phyloP scores from a whole-genome alignment of 805 yeast genomes.

The Candida takata region DNA sequence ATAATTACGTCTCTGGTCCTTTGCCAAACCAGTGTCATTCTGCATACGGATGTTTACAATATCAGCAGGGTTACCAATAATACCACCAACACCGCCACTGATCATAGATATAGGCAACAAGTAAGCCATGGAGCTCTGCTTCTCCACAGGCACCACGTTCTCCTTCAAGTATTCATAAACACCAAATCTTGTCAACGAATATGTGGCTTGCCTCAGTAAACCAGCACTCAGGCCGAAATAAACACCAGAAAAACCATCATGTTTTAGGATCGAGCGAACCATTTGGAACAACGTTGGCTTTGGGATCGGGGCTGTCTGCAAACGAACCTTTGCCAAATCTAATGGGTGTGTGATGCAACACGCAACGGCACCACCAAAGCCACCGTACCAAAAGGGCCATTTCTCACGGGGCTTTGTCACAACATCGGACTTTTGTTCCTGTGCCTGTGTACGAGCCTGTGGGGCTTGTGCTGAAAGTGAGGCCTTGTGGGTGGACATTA shows the following conservation, averaged over 20 bases:
- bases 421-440: slow-evolving; percentile 3
- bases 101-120: slow-evolving; percentile 75
- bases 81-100: slow-evolving; percentile 80
- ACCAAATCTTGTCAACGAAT: slow-evolving; percentile 82
- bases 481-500: not conserved
- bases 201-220: slow-evolving; percentile 77
- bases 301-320: slow-evolving; percentile 68
- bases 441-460: not conserved
- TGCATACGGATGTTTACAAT: slow-evolving; percentile 88
- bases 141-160: slow-evolving; percentile 32
- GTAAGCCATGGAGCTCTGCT: slow-evolving; percentile 47
- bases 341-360: slow-evolving; percentile 72
- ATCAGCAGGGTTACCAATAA: slow-evolving; percentile 85
- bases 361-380: slow-evolving; percentile 63
- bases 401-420: slow-evolving; percentile 18
- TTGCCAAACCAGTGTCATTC: slow-evolving; percentile 68
- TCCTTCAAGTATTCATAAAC: slow-evolving; percentile 75
- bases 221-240: slow-evolving; percentile 83
- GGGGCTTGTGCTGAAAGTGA: not conserved
- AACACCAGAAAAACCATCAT: slow-evolving; percentile 63
- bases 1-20: slow-evolving; percentile 62
- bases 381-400: slow-evolving; percentile 57
- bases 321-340: slow-evolving; percentile 79
- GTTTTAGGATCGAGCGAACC: slow-evolving; percentile 49
- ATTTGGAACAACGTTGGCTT: slow-evolving; percentile 59